These are phyloP conservation scores for Emergomyces orientalis DNA, from an alignment of 2,329 filamentous ascomycete genomes.

Conservation along the genomic window DNA sequence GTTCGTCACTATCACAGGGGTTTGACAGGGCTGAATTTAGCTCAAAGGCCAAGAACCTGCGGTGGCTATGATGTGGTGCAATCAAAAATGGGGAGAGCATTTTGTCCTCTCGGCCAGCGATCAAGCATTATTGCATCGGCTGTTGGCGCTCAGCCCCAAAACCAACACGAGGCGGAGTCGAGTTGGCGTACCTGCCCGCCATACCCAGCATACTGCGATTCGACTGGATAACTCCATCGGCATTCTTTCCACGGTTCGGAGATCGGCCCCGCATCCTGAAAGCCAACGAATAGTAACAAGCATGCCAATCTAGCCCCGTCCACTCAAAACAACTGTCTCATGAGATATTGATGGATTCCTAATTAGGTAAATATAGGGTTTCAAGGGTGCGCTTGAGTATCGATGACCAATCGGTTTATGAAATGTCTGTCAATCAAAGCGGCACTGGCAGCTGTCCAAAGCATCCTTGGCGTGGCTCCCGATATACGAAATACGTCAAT, in stretches of 20 bases:
- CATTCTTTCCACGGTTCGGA: neutral
- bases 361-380: neutral
- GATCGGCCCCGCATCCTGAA: neutral
- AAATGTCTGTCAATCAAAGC: no score
- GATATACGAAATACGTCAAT: neutral
- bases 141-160: neutral
- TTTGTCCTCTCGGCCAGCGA: neutral
- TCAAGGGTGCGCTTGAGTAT: no score
- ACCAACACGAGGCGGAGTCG: neutral
- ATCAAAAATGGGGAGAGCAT: neutral
- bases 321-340: neutral
- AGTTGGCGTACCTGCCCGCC: neutral
- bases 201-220: neutral
- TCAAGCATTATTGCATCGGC: neutral
- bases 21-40: conserved; percentile 5
- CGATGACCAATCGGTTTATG: no score
- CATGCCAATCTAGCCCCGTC: neutral
- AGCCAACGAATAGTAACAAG: neutral
- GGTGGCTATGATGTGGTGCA: neutral
- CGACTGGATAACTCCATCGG: neutral
- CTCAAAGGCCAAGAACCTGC: neutral
- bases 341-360: neutral
- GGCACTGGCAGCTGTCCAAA: neutral
- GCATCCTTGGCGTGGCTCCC: neutral
- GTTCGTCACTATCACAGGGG: neutral